Percentiles rank a stretch among this genome's conserved stretches.
These are phyloP conservation scores for Botrytis hyacinthi DNA, from an alignment of 2,329 filamentous ascomycete genomes.

Conservation along the genomic window DNA sequence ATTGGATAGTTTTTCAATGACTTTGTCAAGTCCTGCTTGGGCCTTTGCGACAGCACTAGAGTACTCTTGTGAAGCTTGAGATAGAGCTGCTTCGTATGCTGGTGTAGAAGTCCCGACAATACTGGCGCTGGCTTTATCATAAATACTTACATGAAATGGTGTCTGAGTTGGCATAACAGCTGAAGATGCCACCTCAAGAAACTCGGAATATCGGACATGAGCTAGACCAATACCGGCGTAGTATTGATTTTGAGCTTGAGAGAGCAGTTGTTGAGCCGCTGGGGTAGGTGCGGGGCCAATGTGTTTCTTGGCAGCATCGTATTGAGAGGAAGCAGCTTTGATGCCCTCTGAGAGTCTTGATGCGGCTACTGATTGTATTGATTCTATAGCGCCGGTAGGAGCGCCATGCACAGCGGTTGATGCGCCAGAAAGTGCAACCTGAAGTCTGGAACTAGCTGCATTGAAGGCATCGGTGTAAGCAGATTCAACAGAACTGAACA, in stretches of 20 bases:
- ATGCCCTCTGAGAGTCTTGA: conserved; percentile 69
- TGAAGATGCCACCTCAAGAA: conserved; percentile 68
- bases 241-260: conserved; percentile 64
- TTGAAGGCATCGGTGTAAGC: conserved; percentile 66
- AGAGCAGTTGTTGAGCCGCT: conserved; percentile 53
- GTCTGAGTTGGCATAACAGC: conserved; percentile 64
- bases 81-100: conserved; percentile 29
- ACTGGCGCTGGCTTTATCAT: conserved; percentile 28
- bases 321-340: conserved; percentile 67
- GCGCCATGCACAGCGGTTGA: conserved; percentile 53
- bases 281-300: conserved; percentile 57
- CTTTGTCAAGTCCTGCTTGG: conserved; percentile 1
- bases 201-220: conserved; percentile 75
- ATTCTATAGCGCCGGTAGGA: conserved; percentile 50
- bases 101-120: conserved; percentile 33
- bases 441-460: conserved; percentile 54
- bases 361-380: conserved; percentile 66
- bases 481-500: conserved; percentile 65
- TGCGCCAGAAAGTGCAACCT: conserved; percentile 42
- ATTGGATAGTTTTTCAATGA: conserved; percentile 40
- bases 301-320: conserved; percentile 64
- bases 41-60: conserved; percentile 28
- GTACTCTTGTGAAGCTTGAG: conserved; percentile 28
- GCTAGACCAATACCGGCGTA: conserved; percentile 77
- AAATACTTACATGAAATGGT: conserved; percentile 42